Evolutionary conservation across 2,329 filamentous ascomycete genomes (phyloP), one percentile per base, ranked within the genome.

Genomic region (Huntiella omanensis): DNA sequence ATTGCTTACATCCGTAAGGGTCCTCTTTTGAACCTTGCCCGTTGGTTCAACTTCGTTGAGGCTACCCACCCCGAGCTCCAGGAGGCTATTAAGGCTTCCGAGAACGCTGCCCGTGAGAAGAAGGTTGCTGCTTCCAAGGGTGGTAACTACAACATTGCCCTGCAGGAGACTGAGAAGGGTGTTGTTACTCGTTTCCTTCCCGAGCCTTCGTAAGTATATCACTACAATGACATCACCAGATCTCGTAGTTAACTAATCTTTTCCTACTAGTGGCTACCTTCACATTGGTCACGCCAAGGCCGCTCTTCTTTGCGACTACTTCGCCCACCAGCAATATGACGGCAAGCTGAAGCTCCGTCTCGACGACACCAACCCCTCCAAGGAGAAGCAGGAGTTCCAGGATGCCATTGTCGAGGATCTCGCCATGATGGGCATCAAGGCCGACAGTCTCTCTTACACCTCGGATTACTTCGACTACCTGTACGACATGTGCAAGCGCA

Each of bases 231-330:
- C 38, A 15, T 37, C 47, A 51, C 37, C 22, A 15, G 22, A 11
- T 4, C 15, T 8, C 13, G 6, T 13, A 12, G 17, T 10, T 10
- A 15, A 28, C 43, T 32, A 45, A 13, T 5, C 7, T 35, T 19
- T n/a, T 19, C 16, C 15, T 5, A n/a, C 17, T 28, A 45, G 43
- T 16, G 86, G 86, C 51, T 94, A 93, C 60, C 75, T 95, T 39
- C 88, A 95, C 65, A 93, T 95, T 53, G 88, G 88, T 46, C 88
- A 96, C 66, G 85, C 86, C 54, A 96, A 96, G 66, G 86, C 86
- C 28, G 86, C 86, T 4, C 71, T 93, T 47, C 75, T 96, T 48
- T 94, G 91, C 66, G 87, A 96, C 61, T 96, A 93, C 70, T 96
- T 96, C 55, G 88, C 86, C 39, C 86, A 95, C 62, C 80, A 86